Percentiles rank a stretch among this genome's conserved stretches.
Conservation (phyloP, 2,329 filamentous ascomycete genomes). For the Mycosphaerella sp. region DNA sequence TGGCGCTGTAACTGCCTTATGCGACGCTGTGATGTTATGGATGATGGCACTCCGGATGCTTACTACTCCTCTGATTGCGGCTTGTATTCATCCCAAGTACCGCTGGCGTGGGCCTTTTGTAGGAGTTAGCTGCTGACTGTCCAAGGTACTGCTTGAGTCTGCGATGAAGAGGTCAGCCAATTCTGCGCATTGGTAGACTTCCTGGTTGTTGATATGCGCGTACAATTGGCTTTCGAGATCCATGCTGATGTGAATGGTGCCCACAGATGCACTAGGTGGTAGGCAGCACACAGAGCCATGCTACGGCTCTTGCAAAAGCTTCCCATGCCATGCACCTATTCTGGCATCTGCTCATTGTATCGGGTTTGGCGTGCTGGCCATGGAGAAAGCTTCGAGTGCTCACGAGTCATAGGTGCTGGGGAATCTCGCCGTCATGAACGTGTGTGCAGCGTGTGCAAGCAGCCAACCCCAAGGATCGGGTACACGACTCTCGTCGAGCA, state of each 20-base stretch:
- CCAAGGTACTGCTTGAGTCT: no score
- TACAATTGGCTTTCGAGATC: not conserved
- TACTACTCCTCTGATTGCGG: conserved; percentile 8
- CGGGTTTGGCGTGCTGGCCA: conserved; percentile 11
- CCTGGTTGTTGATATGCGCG: no score
- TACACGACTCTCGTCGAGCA: not conserved
- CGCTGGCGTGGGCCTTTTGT: not conserved
- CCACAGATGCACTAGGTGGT: not conserved
- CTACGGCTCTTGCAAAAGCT: conserved; percentile 8
- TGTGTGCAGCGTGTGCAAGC: not conserved
- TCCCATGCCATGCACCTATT: conserved; percentile 9
- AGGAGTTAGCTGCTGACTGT: not conserved
- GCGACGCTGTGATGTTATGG: conserved; percentile 13
- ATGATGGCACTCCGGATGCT: conserved; percentile 1
- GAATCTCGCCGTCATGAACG: conserved; percentile 5
- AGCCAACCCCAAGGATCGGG: conserved; percentile 5
- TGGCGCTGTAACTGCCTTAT: conserved; percentile 21
- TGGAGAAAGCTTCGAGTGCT: not conserved
- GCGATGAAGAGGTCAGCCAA: no score
- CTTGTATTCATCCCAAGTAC: not conserved
- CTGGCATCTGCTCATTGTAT: not conserved
- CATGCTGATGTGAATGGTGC: not conserved
- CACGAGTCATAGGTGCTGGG: conserved; percentile 5
- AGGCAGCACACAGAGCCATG: not conserved
- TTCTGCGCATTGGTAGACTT: no score